Percentiles rank a stretch among this genome's conserved stretches.
Conservation (phyloP, 2,329 filamentous ascomycete genomes). For the Xylaria sp. region DNA sequence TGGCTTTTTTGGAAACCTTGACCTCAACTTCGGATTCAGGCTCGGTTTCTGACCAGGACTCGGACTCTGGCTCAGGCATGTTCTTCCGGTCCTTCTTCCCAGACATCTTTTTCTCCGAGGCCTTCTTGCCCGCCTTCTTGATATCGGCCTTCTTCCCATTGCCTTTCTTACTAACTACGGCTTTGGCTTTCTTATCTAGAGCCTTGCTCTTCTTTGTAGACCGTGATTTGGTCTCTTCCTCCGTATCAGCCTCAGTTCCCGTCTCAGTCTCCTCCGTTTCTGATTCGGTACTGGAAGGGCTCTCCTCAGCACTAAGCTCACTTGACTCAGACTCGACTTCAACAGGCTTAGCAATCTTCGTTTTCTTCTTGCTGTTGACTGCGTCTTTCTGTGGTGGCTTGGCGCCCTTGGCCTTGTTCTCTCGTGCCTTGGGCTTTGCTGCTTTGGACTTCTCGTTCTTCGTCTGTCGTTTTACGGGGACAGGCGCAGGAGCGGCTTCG, state of each 20-base stretch:
- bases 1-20: slow-evolving; percentile 19
- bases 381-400: slow-evolving; percentile 3
- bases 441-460: slow-evolving; percentile 16
- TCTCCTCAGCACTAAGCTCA: slow-evolving; percentile 15
- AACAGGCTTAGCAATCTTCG: slow-evolving; percentile 9
- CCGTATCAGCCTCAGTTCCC: slow-evolving; percentile 2
- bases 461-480: not conserved
- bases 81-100: slow-evolving; percentile 27
- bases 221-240: slow-evolving; percentile 30
- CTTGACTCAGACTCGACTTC: slow-evolving; percentile 23
- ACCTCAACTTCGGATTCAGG: slow-evolving; percentile 31
- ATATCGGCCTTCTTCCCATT: slow-evolving; percentile 27
- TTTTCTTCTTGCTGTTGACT: slow-evolving; percentile 27
- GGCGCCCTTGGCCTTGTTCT: slow-evolving; percentile 14
- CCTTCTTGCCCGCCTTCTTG: slow-evolving; percentile 18
- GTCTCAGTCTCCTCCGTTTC: slow-evolving; percentile 22
- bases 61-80: slow-evolving; percentile 18
- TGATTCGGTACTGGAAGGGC: slow-evolving; percentile 10
- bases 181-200: slow-evolving; percentile 20
- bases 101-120: slow-evolving; percentile 26
- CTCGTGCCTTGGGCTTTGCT: slow-evolving; percentile 7
- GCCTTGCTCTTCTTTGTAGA: slow-evolving; percentile 24
- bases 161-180: slow-evolving; percentile 19
- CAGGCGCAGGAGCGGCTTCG: slow-evolving; percentile 8
- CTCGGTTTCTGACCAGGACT: slow-evolving; percentile 28